Percentiles rank a stretch among this genome's conserved stretches.
phyloP scores from a whole-genome alignment of 2,329 filamentous ascomycete species.

The Calonectria ilicicola region DNA sequence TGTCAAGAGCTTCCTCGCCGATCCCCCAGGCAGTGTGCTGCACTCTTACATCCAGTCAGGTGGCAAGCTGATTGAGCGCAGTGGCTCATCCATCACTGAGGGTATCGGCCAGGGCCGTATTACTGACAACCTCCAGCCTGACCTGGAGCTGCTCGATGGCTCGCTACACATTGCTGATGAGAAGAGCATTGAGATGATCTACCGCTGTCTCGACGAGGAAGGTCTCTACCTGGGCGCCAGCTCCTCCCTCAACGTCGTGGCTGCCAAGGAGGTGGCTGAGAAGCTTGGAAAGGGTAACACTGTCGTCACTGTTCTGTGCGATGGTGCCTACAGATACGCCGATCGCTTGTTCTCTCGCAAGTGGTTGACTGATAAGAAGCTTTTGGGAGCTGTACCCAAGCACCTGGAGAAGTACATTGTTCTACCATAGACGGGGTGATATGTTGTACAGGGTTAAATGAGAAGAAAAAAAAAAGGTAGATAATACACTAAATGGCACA shows the following conservation, averaged over 20 bases:
- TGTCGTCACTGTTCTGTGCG: constrained; percentile 93
- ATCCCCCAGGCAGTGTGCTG: constrained; percentile 92
- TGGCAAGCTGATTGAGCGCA: constrained; percentile 83
- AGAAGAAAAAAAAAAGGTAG: constrained; percentile 35
- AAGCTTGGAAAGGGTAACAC: constrained; percentile 89
- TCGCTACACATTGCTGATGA: constrained; percentile 88
- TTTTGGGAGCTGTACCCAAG: constrained; percentile 84
- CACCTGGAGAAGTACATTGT: constrained; percentile 95
- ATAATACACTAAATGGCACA: constrained; percentile 43
- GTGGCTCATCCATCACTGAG: constrained; percentile 92
- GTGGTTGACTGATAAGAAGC: constrained; percentile 89
- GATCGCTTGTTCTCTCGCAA: constrained; percentile 92
- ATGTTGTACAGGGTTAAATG: constrained; percentile 42
- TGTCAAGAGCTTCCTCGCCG: constrained; percentile 90
- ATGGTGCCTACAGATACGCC: constrained; percentile 97
- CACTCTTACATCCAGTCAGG: constrained; percentile 92
- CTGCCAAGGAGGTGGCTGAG: constrained; percentile 92
- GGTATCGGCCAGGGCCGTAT: constrained; percentile 97
- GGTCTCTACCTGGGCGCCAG: constrained; percentile 95
- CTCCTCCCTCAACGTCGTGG: constrained; percentile 93
- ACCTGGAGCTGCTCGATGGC: constrained; percentile 86
- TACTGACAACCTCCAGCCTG: constrained; percentile 92
- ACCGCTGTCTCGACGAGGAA: constrained; percentile 94
- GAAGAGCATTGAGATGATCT: constrained; percentile 98
- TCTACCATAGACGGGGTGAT: constrained; percentile 68